phyloP scores from a whole-genome alignment of 2,329 filamentous ascomycete species.

The Colletotrichum orchidophilum region DNA sequence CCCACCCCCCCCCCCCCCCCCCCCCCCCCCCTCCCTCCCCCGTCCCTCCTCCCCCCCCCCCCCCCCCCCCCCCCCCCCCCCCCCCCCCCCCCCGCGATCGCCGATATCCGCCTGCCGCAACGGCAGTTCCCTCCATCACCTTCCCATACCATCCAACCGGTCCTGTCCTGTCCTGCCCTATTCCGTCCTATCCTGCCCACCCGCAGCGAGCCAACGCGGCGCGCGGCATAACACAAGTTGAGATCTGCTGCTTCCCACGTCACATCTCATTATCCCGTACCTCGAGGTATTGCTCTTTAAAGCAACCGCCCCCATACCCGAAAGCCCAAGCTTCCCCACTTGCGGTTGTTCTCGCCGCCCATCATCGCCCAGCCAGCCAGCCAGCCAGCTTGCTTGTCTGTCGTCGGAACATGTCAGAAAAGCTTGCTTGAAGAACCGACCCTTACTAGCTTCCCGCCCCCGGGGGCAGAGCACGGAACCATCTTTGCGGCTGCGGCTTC shows the following conservation, averaged over 20 bases:
- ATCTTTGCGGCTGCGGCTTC: slow-evolving; percentile 12
- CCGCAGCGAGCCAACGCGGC: slow-evolving; percentile 3
- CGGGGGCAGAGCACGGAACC: slow-evolving; percentile 10
- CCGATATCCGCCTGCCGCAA: slow-evolving; percentile 25
- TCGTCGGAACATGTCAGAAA: slow-evolving; percentile 28
- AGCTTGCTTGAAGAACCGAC: slow-evolving; percentile 22
- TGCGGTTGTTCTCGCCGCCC: slow-evolving; percentile 24
- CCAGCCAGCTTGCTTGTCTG: slow-evolving; percentile 17
- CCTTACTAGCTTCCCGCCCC: slow-evolving; percentile 25
- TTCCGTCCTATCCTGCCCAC: slow-evolving; percentile 2
- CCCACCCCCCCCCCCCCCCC: neutral
- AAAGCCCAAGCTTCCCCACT: slow-evolving; percentile 27
- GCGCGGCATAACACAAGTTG: slow-evolving; percentile 10
- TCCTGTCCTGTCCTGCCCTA: neutral
- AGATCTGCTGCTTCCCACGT: slow-evolving; percentile 19
- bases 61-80: slow-evolving; percentile 6
- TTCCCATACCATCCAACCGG: neutral
- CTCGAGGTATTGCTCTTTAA: slow-evolving; percentile 27
- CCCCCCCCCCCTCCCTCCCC: slow-evolving; percentile 6
- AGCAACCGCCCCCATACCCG: slow-evolving; percentile 29
- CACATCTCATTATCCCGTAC: slow-evolving; percentile 27
- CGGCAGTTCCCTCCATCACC: slow-evolving; percentile 11
- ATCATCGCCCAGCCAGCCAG: slow-evolving; percentile 1
- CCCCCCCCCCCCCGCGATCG: slow-evolving; percentile 17
- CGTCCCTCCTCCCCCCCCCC: neutral